These are phyloP conservation scores for Volvariella volvacea DNA, from an alignment of 1,284 basidiomycete genomes.

Conservation along the genomic window DNA sequence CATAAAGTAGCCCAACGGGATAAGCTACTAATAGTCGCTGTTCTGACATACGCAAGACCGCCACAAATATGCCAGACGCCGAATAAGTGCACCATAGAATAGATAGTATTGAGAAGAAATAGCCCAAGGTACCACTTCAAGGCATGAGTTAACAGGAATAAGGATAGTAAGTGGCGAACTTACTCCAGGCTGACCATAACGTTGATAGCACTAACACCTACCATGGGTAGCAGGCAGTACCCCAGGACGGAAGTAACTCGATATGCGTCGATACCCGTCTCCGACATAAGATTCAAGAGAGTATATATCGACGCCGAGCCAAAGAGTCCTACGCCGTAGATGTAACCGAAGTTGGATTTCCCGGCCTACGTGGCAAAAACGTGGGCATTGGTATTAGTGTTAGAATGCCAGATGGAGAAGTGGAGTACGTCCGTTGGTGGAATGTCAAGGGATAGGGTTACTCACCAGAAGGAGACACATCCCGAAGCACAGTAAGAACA, in stretches of 20 bases:
- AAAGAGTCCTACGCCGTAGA: constrained; percentile 95
- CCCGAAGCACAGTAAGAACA: constrained; percentile 93
- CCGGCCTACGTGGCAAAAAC: constrained; percentile 62
- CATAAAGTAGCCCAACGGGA: constrained; percentile 86
- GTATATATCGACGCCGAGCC: constrained; percentile 94
- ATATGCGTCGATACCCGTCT: constrained; percentile 93
- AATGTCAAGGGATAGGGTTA: constrained; percentile 14
- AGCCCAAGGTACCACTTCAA: constrained; percentile 72
- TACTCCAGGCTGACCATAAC: constrained; percentile 88
- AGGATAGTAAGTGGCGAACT: constrained; percentile 25
- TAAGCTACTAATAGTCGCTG: constrained; percentile 92
- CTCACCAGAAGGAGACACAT: constrained; percentile 85
- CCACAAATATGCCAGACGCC: constrained; percentile 90
- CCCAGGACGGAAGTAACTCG: constrained; percentile 94
- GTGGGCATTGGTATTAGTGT: constrained; percentile 4
- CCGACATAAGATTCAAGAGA: constrained; percentile 96
- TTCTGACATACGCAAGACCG: constrained; percentile 88
- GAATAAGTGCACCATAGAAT: constrained; percentile 95
- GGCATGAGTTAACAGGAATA: constrained; percentile 5
- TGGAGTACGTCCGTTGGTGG: background rate
- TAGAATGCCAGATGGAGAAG: background rate
- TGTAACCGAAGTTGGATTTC: constrained; percentile 98
- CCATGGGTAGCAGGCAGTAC: constrained; percentile 96
- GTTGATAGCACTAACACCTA: constrained; percentile 88
- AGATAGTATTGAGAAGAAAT: constrained; percentile 72